Percentiles rank a stretch among this genome's conserved stretches.
Conservation (phyloP, 108 stramenopile genomes). For the Schizochytrium sp. region DNA sequence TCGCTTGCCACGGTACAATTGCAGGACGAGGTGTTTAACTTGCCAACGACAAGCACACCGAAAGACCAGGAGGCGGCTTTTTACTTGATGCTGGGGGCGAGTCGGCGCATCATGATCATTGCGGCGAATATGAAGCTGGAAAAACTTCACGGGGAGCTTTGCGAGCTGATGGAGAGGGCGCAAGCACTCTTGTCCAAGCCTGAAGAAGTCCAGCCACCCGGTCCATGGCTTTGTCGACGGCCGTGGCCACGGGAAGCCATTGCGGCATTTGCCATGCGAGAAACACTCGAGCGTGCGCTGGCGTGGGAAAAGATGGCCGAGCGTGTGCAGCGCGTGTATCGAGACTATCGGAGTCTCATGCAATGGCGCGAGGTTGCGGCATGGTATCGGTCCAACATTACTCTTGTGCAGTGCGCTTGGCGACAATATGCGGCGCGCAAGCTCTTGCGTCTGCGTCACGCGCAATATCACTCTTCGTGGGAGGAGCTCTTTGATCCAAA, state of each 20-base stretch:
- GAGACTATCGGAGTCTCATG: neutral
- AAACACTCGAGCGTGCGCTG: neutral
- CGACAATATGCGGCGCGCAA: neutral
- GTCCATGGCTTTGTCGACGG: neutral
- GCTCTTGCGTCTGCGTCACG: neutral
- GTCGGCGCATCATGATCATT: conserved; percentile 7
- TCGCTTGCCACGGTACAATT: neutral
- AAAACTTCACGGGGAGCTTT: neutral
- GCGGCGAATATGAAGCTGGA: neutral
- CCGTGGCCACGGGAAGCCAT: neutral
- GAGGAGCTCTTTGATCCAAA: neutral
- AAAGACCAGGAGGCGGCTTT: neutral
- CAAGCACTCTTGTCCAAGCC: neutral
- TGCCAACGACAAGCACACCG: neutral
- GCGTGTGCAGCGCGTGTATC: neutral
- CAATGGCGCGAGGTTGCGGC: neutral
- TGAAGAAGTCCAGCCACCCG: neutral
- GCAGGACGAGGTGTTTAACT: conserved; percentile 1
- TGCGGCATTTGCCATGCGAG: neutral
- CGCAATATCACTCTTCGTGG: neutral
- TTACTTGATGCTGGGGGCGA: neutral
- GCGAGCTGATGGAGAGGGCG: neutral
- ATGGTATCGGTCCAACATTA: neutral
- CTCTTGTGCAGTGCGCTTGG: neutral
- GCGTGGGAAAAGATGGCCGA: neutral